Percentiles rank a stretch among this genome's conserved stretches.
phyloP scores from a whole-genome alignment of 140 eudicot genomes.

The Senecio squalidus region DNA sequence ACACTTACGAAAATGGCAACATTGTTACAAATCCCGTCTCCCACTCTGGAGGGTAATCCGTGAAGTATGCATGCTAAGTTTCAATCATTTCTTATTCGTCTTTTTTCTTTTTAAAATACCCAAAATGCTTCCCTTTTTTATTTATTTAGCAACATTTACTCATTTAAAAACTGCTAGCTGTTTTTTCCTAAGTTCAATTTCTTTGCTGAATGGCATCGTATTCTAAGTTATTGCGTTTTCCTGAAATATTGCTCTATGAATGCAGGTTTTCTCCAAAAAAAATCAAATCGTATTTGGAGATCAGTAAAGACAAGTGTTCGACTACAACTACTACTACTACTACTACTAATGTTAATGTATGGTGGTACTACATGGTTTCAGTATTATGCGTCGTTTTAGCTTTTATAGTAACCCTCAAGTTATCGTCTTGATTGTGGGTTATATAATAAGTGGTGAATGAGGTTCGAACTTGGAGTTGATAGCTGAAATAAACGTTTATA shows the following conservation, averaged over 20 bases:
- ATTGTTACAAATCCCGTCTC: constrained; percentile 75
- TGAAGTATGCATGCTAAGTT: constrained; percentile 13
- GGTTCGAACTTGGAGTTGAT: neutral
- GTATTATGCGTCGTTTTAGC: constrained; percentile 14
- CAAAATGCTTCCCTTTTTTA: constrained; percentile 4
- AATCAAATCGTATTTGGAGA: constrained; percentile 1
- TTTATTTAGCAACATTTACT: neutral
- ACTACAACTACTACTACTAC: no score
- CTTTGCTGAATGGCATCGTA: neutral
- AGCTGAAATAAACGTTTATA: neutral
- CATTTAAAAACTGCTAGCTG: neutral
- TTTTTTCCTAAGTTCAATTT: neutral
- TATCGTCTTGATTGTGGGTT: constrained; percentile 1
- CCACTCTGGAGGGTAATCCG: constrained; percentile 81
- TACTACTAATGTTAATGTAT: no score
- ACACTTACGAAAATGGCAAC: constrained; percentile 61
- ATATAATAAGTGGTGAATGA: constrained; percentile 8
- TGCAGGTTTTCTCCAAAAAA: neutral
- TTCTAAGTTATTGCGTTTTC: neutral
- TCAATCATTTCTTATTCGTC: constrained; percentile 1
- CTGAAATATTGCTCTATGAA: constrained; percentile 14
- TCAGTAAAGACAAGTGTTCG: constrained; percentile 3
- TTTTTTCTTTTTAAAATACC: neutral
- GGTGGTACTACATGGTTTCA: constrained; percentile 10
- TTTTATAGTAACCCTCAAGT: neutral